phyloP scores from a whole-genome alignment of 179 eudicot species.

The Patellifolia procumbens region DNA sequence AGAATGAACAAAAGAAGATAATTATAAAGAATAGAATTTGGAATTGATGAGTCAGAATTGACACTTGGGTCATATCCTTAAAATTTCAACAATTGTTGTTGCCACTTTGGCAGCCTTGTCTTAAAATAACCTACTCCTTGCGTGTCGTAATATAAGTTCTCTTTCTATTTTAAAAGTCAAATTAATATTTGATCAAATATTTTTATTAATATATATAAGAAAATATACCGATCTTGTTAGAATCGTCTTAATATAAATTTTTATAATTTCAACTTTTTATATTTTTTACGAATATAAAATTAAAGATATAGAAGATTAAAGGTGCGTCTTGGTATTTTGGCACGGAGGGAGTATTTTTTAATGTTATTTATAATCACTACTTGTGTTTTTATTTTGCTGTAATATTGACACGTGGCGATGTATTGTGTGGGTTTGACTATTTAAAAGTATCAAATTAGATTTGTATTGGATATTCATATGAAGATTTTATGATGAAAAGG shows the following conservation, averaged over 20 bases:
- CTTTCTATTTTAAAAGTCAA: too few relatives aligned
- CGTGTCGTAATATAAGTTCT: too few relatives aligned
- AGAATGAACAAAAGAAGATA: not conserved
- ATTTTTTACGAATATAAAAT: too few relatives aligned
- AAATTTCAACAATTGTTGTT: not conserved
- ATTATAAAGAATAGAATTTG: not conserved
- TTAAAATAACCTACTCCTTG: too few relatives aligned
- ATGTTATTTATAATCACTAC: not conserved
- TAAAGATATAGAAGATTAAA: too few relatives aligned
- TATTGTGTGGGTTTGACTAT: not conserved
- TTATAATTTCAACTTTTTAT: too few relatives aligned
- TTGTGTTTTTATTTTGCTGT: not conserved
- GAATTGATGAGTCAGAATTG: conserved; percentile 8
- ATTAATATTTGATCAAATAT: too few relatives aligned
- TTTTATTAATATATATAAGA: too few relatives aligned
- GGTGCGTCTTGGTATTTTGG: too few relatives aligned
- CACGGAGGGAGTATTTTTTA: too few relatives aligned
- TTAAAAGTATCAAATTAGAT: not conserved
- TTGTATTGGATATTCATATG: not conserved
- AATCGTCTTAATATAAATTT: too few relatives aligned
- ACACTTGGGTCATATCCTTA: not conserved
- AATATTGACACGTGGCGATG: not conserved
- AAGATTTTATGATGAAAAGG: not conserved
- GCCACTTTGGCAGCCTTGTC: not conserved
- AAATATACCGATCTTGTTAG: too few relatives aligned